A percentile compares a stretch with the other conserved stretches of the same genome.
Evolutionary conservation across 2,329 filamentous ascomycete species (phyloP).

Genomic region (Aureobasidium mangrovei): DNA sequence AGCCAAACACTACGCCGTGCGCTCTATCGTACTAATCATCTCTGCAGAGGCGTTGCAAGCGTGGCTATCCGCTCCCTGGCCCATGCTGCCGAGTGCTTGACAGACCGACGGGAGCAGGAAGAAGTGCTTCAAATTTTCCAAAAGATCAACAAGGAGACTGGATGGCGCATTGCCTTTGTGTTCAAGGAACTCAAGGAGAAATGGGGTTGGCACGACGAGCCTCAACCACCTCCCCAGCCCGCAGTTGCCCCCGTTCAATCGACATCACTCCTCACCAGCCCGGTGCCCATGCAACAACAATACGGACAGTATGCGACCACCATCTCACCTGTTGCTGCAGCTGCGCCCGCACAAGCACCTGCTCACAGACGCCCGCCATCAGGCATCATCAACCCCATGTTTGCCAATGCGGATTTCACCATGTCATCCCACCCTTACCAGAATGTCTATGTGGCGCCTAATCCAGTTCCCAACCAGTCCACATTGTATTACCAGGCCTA

Average conservation of each 20-base stretch:
- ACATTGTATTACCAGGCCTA: conserved; percentile 13
- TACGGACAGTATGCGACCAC: conserved; percentile 18
- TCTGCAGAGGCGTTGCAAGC: conserved; percentile 56
- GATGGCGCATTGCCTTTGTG: conserved; percentile 68
- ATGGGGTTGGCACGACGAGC: conserved; percentile 63
- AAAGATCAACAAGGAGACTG: conserved; percentile 64
- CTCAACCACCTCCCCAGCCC: conserved; percentile 20
- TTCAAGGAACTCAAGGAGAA: conserved; percentile 61
- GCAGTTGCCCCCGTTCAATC: conserved; percentile 22
- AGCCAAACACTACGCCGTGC: background rate
- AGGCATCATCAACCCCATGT: conserved; percentile 60
- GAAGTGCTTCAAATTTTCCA: conserved; percentile 72
- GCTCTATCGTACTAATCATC: conserved; percentile 15
- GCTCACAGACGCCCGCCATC: conserved; percentile 29
- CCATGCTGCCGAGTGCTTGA: conserved; percentile 66
- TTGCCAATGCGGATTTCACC: conserved; percentile 64
- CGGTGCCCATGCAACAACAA: conserved; percentile 17
- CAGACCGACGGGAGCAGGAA: conserved; percentile 61
- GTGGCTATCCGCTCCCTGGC: conserved; percentile 72
- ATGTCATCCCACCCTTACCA: conserved; percentile 74
- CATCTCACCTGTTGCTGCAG: conserved; percentile 14
- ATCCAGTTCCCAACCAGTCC: conserved; percentile 20
- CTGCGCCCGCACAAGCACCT: conserved; percentile 27
- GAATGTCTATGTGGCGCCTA: conserved; percentile 68
- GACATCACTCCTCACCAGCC: conserved; percentile 16